These are phyloP conservation scores for Pseudogymnoascus sp. DNA, from an alignment of 2,329 filamentous ascomycete species.

Conservation along the genomic window DNA sequence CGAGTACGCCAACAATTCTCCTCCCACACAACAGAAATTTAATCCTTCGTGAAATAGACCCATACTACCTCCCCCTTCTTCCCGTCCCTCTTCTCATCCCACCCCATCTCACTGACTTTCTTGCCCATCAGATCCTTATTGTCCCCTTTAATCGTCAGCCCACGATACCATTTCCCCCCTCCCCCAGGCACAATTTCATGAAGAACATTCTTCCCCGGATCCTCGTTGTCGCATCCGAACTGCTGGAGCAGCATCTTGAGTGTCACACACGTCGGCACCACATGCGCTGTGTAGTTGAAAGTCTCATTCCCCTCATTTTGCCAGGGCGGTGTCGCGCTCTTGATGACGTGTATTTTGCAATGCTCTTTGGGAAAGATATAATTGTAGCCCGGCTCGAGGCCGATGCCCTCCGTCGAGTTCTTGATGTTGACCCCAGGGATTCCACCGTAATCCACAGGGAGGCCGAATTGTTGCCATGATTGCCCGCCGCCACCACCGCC, in stretches of 20 bases:
- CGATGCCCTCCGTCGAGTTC: conserved; percentile 49
- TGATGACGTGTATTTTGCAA: conserved; percentile 52
- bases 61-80: conserved; percentile 45
- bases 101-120: conserved; percentile 49
- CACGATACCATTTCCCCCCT: conserved; percentile 51
- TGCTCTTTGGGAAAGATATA: conserved; percentile 52
- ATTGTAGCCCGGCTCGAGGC: conserved; percentile 55
- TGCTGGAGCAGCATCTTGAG: conserved; percentile 50
- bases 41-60: conserved; percentile 48
- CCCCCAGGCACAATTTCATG: conserved; percentile 48
- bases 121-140: conserved; percentile 40
- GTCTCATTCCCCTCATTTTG: conserved; percentile 33
- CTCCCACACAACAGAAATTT: background rate
- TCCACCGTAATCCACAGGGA: conserved; percentile 14
- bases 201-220: conserved; percentile 46
- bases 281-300: conserved; percentile 39
- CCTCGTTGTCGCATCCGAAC: conserved; percentile 47
- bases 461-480: background rate
- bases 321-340: conserved; percentile 43
- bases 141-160: conserved; percentile 42
- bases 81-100: conserved; percentile 45
- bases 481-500: background rate
- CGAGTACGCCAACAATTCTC: background rate
- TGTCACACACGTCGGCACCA: conserved; percentile 44
- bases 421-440: conserved; percentile 47